phyloP scores from a whole-genome alignment of 2,329 filamentous ascomycete species.

The Aspergillus sp. region DNA sequence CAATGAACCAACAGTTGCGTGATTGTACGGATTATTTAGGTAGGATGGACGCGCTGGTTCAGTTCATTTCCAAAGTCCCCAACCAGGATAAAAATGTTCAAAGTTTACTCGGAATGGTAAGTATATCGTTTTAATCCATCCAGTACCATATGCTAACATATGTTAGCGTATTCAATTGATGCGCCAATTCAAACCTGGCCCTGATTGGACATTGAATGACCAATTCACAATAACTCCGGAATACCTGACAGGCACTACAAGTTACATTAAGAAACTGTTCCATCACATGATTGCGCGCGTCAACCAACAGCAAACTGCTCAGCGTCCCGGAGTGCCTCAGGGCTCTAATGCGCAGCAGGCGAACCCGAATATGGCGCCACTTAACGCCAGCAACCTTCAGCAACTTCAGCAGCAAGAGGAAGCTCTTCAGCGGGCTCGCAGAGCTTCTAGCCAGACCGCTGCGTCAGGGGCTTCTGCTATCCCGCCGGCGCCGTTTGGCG shows the following conservation, averaged over 20 bases:
- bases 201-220: conserved; percentile 45
- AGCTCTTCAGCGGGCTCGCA: conserved; percentile 39
- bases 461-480: conserved; percentile 50
- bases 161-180: conserved; percentile 45
- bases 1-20: conserved; percentile 41
- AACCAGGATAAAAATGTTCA: conserved; percentile 41
- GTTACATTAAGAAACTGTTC: conserved; percentile 44
- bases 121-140: conserved; percentile 6
- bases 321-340: conserved; percentile 25
- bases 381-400: conserved; percentile 49
- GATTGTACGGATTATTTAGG: conserved; percentile 43
- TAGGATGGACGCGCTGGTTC: conserved; percentile 44
- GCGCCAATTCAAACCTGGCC: conserved; percentile 44
- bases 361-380: conserved; percentile 31
- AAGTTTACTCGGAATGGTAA: conserved; percentile 40
- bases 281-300: conserved; percentile 36
- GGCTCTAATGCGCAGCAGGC: conserved; percentile 21
- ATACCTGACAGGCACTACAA: conserved; percentile 36
- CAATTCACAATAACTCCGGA: conserved; percentile 46
- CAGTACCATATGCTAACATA: conserved; percentile 14
- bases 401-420: conserved; percentile 49
- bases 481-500: conserved; percentile 55
- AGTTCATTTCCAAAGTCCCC: conserved; percentile 39
- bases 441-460: conserved; percentile 39
- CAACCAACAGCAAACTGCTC: conserved; percentile 31